Conservation (phyloP, 768 basidiomycete species). For the Lactarius hatsudake region DNA sequence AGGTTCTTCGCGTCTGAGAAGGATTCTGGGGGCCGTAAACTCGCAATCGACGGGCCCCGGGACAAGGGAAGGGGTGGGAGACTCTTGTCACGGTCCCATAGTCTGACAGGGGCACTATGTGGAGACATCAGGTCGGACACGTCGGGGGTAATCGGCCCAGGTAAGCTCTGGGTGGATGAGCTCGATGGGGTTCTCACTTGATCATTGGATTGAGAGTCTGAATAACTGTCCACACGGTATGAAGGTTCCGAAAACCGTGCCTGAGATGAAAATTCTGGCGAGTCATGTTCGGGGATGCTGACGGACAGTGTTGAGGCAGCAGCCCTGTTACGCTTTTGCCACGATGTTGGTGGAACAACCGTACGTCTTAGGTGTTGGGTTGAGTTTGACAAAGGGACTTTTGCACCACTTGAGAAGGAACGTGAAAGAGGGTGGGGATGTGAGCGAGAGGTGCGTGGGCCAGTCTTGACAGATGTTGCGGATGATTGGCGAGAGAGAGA, state of each 20-base stretch:
- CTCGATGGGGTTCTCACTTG: constrained; percentile 23
- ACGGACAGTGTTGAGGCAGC: constrained; percentile 11
- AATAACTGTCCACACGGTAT: constrained; percentile 4
- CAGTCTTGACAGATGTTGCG: constrained; percentile 18
- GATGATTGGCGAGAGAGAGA: constrained; percentile 29
- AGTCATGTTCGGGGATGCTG: constrained; percentile 19
- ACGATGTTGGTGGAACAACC: constrained; percentile 23
- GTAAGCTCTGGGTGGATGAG: constrained; percentile 24
- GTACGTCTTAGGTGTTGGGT: constrained; percentile 18
- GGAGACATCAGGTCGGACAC: constrained; percentile 5
- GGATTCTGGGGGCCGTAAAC: constrained; percentile 1
- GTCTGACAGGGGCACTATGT: not conserved
- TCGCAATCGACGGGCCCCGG: constrained; percentile 16
- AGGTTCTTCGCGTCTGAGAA: constrained; percentile 10
- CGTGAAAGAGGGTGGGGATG: constrained; percentile 31
- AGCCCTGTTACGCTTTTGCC: constrained; percentile 12
- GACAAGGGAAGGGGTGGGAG: constrained; percentile 27
- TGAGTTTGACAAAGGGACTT: not conserved
- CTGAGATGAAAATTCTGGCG: not conserved
- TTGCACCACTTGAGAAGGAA: constrained; percentile 26
- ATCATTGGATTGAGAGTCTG: constrained; percentile 15
- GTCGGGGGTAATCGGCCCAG: constrained; percentile 23
- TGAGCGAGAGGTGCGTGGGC: constrained; percentile 12
- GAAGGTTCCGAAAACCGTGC: constrained; percentile 25
- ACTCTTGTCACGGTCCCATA: constrained; percentile 25